phyloP scores from a whole-genome alignment of 352 stramenopile genomes.

The Phytophthora kernoviae region DNA sequence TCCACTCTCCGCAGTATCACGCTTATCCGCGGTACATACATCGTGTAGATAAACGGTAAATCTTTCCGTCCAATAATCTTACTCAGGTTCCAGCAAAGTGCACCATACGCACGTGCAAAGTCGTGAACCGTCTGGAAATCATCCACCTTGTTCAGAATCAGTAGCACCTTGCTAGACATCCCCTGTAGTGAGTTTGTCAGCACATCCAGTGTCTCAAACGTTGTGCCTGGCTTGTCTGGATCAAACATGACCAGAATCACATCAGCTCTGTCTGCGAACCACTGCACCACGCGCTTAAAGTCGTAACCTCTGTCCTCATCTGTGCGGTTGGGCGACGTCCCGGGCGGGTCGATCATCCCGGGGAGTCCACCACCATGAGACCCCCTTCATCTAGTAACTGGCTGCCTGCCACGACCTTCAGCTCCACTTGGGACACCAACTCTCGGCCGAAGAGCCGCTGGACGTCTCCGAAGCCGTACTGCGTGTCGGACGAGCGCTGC shows the following conservation, averaged over 20 bases:
- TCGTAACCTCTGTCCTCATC: constrained; percentile 85
- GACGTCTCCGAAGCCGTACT: constrained; percentile 85
- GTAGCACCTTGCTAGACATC: constrained; percentile 80
- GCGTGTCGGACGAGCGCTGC: constrained; percentile 69
- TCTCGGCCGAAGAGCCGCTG: constrained; percentile 77
- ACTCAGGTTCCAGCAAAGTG: constrained; percentile 89
- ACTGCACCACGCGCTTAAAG: constrained; percentile 88
- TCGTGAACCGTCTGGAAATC: constrained; percentile 88
- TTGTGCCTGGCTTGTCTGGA: constrained; percentile 87
- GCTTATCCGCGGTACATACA: constrained; percentile 83
- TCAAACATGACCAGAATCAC: constrained; percentile 92
- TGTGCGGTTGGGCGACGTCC: constrained; percentile 58
- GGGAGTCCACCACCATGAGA: constrained; percentile 88
- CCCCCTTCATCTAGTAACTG: constrained; percentile 74
- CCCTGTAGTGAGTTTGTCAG: constrained; percentile 77
- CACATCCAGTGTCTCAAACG: constrained; percentile 89
- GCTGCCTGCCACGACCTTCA: constrained; percentile 79
- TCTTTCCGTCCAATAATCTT: constrained; percentile 89
- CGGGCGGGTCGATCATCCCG: constrained; percentile 89
- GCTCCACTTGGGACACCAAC: constrained; percentile 87
- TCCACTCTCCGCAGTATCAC: constrained; percentile 24
- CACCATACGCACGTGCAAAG: constrained; percentile 85
- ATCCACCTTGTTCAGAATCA: constrained; percentile 91
- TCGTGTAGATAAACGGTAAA: constrained; percentile 89
- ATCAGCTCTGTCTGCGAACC: constrained; percentile 85